Conservation (phyloP, 805 yeast genomes). For the Candida nonsorbophila region DNA sequence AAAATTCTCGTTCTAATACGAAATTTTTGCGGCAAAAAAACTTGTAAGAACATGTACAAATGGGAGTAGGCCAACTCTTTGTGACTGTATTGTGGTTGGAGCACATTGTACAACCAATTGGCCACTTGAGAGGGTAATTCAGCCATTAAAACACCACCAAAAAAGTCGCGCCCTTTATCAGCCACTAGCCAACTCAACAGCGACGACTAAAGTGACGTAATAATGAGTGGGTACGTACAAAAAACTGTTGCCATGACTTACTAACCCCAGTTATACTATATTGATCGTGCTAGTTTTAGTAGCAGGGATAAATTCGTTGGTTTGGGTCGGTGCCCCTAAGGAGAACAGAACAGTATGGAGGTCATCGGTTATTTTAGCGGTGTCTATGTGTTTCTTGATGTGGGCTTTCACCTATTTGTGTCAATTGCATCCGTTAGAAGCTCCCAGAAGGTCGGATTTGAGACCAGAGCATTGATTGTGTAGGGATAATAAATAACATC, state of each 20-base stretch:
- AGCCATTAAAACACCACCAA: too few species aligned
- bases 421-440: conserved; percentile 88
- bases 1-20: conserved; percentile 61
- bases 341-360: conserved; percentile 50
- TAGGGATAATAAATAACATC: too few species aligned
- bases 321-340: conserved; percentile 86
- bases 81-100: conserved; percentile 51
- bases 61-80: conserved; percentile 62
- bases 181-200: not conserved
- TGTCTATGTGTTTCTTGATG: conserved; percentile 78
- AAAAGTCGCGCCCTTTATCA: too few species aligned
- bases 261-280: conserved; percentile 58
- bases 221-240: conserved; percentile 18
- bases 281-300: conserved; percentile 57
- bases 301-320: conserved; percentile 51
- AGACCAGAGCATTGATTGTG: conserved; percentile 57
- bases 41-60: conserved; percentile 46
- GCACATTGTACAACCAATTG: conserved; percentile 36
- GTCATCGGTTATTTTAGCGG: conserved; percentile 51
- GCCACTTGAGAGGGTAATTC: conserved; percentile 26
- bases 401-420: conserved; percentile 90
- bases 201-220: too few species aligned
- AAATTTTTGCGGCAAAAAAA: conserved; percentile 40
- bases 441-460: conserved; percentile 83
- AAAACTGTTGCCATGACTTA: conserved; percentile 1